Conservation (phyloP, 768 basidiomycete genomes). For the Flagelloscypha sp. region DNA sequence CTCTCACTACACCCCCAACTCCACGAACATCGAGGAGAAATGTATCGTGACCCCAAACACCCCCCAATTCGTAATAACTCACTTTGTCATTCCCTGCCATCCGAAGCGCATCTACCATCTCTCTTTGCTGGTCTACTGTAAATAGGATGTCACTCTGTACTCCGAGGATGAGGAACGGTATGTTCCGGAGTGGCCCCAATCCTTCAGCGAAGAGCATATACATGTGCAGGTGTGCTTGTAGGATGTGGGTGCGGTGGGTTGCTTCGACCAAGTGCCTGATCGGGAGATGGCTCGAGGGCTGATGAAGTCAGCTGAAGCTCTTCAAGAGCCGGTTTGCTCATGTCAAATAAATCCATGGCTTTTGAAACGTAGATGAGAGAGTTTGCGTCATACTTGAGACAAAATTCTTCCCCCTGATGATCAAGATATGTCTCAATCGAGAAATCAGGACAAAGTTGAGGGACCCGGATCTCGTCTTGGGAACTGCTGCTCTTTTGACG, state of each 20-base stretch:
- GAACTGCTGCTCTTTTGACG: no score
- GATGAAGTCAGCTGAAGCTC: slow-evolving; percentile 49
- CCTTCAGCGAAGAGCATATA: slow-evolving; percentile 73
- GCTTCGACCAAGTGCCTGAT: slow-evolving; percentile 19
- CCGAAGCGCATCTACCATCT: slow-evolving; percentile 85
- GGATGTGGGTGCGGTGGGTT: slow-evolving; percentile 50
- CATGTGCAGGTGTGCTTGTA: slow-evolving; percentile 62
- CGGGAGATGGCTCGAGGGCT: slow-evolving; percentile 17
- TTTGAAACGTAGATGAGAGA: slow-evolving; percentile 98
- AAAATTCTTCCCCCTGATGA: slow-evolving; percentile 95
- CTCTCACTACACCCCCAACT: background rate
- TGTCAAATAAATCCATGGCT: slow-evolving; percentile 98
- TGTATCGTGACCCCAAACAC: slow-evolving; percentile 99
- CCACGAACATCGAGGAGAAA: slow-evolving; percentile 41
- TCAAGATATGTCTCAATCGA: slow-evolving; percentile 98
- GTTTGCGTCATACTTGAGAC: slow-evolving; percentile 98
- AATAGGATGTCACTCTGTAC: slow-evolving; percentile 97
- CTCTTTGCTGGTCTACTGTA: slow-evolving; percentile 94
- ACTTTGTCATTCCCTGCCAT: slow-evolving; percentile 85
- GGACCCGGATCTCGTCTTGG: slow-evolving; percentile 33
- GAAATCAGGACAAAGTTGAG: slow-evolving; percentile 92
- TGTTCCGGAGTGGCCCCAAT: slow-evolving; percentile 63
- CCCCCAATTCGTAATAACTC: slow-evolving; percentile 94
- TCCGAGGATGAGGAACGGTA: slow-evolving; percentile 80
- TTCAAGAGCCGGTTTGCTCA: slow-evolving; percentile 71